A percentile compares a stretch with the other conserved stretches of the same genome.
These are phyloP conservation scores for Lyophyllum atratum DNA, from an alignment of 768 basidiomycete species.

Conservation along the genomic window DNA sequence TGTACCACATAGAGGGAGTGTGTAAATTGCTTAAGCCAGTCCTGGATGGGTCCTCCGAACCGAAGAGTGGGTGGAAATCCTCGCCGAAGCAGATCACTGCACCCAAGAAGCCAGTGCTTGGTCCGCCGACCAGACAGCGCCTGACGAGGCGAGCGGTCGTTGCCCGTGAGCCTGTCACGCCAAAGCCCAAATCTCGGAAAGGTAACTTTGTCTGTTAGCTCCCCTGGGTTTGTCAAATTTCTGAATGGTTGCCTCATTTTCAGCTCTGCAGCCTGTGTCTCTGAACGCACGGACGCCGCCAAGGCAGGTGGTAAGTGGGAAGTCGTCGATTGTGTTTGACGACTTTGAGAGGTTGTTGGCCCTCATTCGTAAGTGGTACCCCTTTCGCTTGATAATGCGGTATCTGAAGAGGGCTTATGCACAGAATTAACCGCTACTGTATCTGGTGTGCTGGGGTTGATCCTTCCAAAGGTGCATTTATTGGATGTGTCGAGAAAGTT, in stretches of 20 bases:
- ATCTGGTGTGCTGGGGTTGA: slow-evolving; percentile 68
- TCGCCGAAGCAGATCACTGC: slow-evolving; percentile 21
- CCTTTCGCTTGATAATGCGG: slow-evolving; percentile 43
- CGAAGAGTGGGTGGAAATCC: slow-evolving; percentile 27
- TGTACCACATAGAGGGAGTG: slow-evolving; percentile 55
- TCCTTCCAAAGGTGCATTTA: slow-evolving; percentile 64
- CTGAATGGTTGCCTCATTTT: neutral
- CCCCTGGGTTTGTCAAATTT: neutral
- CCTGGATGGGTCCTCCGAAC: slow-evolving; percentile 19
- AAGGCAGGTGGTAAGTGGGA: slow-evolving; percentile 23
- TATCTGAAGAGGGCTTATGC: neutral
- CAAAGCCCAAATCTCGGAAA: slow-evolving; percentile 42
- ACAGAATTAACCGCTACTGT: slow-evolving; percentile 60
- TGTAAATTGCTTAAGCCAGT: slow-evolving; percentile 47
- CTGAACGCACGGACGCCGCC: slow-evolving; percentile 29
- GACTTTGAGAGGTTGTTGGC: slow-evolving; percentile 43
- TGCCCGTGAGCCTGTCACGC: slow-evolving; percentile 41
- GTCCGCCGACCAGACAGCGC: slow-evolving; percentile 12
- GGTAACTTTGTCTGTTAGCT: slow-evolving; percentile 19
- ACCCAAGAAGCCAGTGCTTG: slow-evolving; percentile 15
- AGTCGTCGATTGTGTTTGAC: slow-evolving; percentile 31
- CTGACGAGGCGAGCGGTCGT: slow-evolving; percentile 15
- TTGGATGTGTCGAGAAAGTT: slow-evolving; percentile 66
- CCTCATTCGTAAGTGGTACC: slow-evolving; percentile 51
- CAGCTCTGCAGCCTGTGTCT: slow-evolving; percentile 32